Evolutionary conservation across 345 rosid genomes (phyloP).

Genomic region (Capsella bursapastoris): DNA sequence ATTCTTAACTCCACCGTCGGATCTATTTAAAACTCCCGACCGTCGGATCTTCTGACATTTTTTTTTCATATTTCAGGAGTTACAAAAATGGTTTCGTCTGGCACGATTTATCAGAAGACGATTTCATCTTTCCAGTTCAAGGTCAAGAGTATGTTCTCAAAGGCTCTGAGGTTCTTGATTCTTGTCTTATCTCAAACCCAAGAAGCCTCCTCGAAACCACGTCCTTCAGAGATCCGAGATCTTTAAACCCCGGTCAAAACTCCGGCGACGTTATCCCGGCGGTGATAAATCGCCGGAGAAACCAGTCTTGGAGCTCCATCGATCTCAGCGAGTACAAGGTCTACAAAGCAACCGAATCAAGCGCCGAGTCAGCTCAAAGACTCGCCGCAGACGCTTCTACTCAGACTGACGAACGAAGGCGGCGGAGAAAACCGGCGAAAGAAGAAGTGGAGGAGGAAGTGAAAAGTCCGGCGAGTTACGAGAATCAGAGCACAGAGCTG

Average conservation of each 20-base stretch:
- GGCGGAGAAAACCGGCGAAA: constrained; percentile 57
- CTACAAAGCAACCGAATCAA: constrained; percentile 61
- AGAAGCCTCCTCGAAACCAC: constrained; percentile 53
- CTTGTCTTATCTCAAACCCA: constrained; percentile 42
- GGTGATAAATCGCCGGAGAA: constrained; percentile 55
- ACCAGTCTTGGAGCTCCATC: constrained; percentile 85
- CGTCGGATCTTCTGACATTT: constrained; percentile 14
- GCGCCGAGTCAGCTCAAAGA: constrained; percentile 54
- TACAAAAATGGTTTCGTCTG: constrained; percentile 96
- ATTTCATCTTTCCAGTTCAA: constrained; percentile 82
- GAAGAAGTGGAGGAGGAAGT: constrained; percentile 40
- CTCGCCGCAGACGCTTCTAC: constrained; percentile 90
- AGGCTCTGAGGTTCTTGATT: constrained; percentile 83
- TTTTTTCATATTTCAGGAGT: constrained; percentile 52
- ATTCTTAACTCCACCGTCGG: constrained; percentile 7
- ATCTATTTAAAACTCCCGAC: constrained; percentile 18
- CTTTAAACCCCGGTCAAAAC: constrained; percentile 30
- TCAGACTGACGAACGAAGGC: constrained; percentile 74
- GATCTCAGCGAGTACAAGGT: constrained; percentile 83
- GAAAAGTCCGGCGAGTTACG: constrained; percentile 35
- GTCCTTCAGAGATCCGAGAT: constrained; percentile 55
- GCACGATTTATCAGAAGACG: constrained; percentile 84
- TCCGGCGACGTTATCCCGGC: constrained; percentile 51
- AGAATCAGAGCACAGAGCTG: constrained; percentile 60
- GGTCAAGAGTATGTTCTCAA: constrained; percentile 90